phyloP scores from a whole-genome alignment of 2,329 filamentous ascomycete species.

The Cucurbitaria berberidis region DNA sequence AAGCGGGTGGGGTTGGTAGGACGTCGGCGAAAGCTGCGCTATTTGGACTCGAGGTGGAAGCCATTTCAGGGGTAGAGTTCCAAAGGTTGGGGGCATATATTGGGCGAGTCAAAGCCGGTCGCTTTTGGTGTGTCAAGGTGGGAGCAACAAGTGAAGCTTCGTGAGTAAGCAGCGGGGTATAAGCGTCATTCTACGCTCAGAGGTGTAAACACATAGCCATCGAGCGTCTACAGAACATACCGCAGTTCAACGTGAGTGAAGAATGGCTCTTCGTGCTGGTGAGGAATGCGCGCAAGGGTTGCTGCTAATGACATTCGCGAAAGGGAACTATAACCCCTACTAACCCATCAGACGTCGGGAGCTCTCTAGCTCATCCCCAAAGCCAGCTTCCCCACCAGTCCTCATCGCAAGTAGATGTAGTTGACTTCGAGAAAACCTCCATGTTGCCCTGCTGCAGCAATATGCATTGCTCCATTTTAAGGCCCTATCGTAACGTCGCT shows the following conservation, averaged over 20 bases:
- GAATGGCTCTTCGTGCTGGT: neutral
- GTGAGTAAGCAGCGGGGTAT: conserved; percentile 21
- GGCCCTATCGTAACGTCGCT: too few species aligned
- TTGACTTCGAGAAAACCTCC: neutral
- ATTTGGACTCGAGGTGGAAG: conserved; percentile 7
- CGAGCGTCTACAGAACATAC: neutral
- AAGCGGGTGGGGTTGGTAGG: conserved; percentile 56
- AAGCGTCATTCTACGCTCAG: conserved; percentile 22
- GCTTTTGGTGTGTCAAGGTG: conserved; percentile 11
- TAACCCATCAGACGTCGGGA: too few species aligned
- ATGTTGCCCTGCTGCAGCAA: too few species aligned
- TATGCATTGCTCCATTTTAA: too few species aligned
- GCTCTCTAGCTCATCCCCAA: neutral
- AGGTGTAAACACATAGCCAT: neutral
- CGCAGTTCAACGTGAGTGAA: neutral
- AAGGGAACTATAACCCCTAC: too few species aligned
- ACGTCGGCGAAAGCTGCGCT: conserved; percentile 5
- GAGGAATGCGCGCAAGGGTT: neutral
- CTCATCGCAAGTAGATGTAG: neutral
- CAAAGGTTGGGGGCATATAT: too few species aligned
- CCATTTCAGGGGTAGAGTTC: too few species aligned
- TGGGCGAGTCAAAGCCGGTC: too few species aligned
- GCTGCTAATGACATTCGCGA: too few species aligned
- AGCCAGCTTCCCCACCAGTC: neutral
- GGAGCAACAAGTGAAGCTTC: conserved; percentile 8